Base-by-base conservation (phyloP, 2,329 filamentous ascomycete species). In the Lomentospora prolificans region DNA sequence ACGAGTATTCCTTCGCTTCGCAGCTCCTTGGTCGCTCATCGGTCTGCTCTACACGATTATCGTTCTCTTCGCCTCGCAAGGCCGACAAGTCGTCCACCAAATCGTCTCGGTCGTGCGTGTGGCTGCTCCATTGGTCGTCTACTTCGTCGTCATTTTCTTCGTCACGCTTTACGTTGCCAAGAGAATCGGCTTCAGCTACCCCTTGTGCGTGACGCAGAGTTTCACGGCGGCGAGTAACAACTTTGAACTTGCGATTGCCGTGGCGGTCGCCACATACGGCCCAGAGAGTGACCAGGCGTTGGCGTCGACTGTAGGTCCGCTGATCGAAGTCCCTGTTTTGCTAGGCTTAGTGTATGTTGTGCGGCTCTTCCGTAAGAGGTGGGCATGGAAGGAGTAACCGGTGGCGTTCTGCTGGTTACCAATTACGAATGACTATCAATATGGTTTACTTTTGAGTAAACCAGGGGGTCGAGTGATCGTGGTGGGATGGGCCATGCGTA, bases 171-270 rank as follows among this genome's bases (percentile, higher is more conserved):
- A 72, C 46, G 70, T 84, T 2, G 78, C 82, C 3, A 75, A 77
- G 51, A 77, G 75, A n/a, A 70, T 86, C n/a, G 86, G 89, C 0
- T 90, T 90, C 57, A 82, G 81, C 0, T 95, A 95, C 65, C 77
- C 77, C 33, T 67, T 90, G 1, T 78, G 80, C 1, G 77, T 79
- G 9, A 92, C 89, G 2, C 89, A 95, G 70, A 90, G 87, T 65
- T 94, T 95, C 63, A 95, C 89, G 0, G 91, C 89, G 0, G 87
- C 89, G 1, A 95, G 90, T 67, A 96, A 96, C 65, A 95, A 96
- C 66, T 96, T 96, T 64, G 90, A 96, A 72, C 73, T 96, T 24
- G 89, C 90, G 0, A 95, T 96, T 69, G 90, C 90, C 0, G 90
- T 96, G 0, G 88, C 88, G 0, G 84, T 95, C 3, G 86, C 90